phyloP scores from a whole-genome alignment of 2,329 filamentous ascomycete genomes.

The Trichophyton mentagrophytes region DNA sequence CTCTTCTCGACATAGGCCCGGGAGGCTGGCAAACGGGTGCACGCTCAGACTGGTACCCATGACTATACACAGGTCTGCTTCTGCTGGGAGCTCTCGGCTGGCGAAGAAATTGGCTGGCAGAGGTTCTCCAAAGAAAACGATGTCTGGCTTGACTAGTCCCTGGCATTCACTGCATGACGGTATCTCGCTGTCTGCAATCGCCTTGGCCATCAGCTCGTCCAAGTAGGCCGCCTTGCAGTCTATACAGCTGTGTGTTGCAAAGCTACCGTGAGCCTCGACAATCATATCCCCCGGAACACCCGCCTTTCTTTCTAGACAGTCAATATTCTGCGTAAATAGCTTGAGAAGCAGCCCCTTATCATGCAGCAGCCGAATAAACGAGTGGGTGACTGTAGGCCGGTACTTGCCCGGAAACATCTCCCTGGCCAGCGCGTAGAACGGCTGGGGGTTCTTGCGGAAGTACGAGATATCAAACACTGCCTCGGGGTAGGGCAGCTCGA shows the following conservation, averaged over 20 bases:
- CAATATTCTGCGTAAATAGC: slow-evolving; percentile 95
- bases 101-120: slow-evolving; percentile 54
- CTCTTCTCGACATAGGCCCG: slow-evolving; percentile 46
- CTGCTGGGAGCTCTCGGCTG: slow-evolving; percentile 41
- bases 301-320: slow-evolving; percentile 79
- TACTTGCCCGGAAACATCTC: slow-evolving; percentile 88
- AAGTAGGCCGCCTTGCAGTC: slow-evolving; percentile 67
- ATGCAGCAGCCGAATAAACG: slow-evolving; percentile 71
- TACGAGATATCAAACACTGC: slow-evolving; percentile 89
- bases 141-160: slow-evolving; percentile 82
- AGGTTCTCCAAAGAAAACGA: slow-evolving; percentile 82
- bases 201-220: slow-evolving; percentile 57
- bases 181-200: slow-evolving; percentile 54
- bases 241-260: slow-evolving; percentile 81
- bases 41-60: slow-evolving; percentile 83
- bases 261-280: slow-evolving; percentile 90
- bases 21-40: slow-evolving; percentile 77
- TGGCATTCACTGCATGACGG: slow-evolving; percentile 59
- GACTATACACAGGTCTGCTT: slow-evolving; percentile 67
- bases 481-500: slow-evolving; percentile 79
- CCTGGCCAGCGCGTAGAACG: slow-evolving; percentile 84
- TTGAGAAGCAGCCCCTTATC: slow-evolving; percentile 62
- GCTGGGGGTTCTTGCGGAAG: slow-evolving; percentile 70
- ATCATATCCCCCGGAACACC: slow-evolving; percentile 72
- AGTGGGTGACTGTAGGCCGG: slow-evolving; percentile 77